phyloP scores from a whole-genome alignment of 352 stramenopile genomes.

The Phytophthora constricta region DNA sequence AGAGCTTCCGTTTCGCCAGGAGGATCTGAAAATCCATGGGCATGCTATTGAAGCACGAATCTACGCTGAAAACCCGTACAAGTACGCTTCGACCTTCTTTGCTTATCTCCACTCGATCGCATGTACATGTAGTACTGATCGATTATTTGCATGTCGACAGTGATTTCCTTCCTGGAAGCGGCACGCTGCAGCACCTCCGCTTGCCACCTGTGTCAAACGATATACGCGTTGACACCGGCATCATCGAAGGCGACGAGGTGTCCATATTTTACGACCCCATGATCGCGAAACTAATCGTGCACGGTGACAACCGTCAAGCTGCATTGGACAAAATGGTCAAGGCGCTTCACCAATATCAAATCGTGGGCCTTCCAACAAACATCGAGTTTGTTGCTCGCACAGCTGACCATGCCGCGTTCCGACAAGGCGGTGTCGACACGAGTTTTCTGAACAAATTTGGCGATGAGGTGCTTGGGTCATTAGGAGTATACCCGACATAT shows the following conservation, averaged over 20 bases:
- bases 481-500: conserved; percentile 59
- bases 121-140: background rate
- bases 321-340: conserved; percentile 87
- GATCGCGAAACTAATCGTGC: conserved; percentile 94
- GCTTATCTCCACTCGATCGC: no score
- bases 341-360: conserved; percentile 93
- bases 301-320: conserved; percentile 83
- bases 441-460: conserved; percentile 93
- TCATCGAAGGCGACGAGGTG: conserved; percentile 89
- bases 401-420: conserved; percentile 88
- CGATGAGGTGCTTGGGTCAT: conserved; percentile 78
- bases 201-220: conserved; percentile 71
- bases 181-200: conserved; percentile 83
- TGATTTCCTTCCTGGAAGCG: conserved; percentile 93
- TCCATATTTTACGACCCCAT: conserved; percentile 96
- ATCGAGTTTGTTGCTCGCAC: conserved; percentile 94
- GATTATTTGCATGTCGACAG: conserved; percentile 39
- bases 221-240: conserved; percentile 92
- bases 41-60: conserved; percentile 94
- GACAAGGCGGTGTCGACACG: conserved; percentile 90
- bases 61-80: conserved; percentile 94
- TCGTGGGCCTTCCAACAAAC: conserved; percentile 94
- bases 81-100: conserved; percentile 47
- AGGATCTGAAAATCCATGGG: conserved; percentile 87
- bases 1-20: conserved; percentile 88